Evolutionary conservation across 1,284 basidiomycete genomes (phyloP).

Genomic region (Sporisorium graminicola): DNA sequence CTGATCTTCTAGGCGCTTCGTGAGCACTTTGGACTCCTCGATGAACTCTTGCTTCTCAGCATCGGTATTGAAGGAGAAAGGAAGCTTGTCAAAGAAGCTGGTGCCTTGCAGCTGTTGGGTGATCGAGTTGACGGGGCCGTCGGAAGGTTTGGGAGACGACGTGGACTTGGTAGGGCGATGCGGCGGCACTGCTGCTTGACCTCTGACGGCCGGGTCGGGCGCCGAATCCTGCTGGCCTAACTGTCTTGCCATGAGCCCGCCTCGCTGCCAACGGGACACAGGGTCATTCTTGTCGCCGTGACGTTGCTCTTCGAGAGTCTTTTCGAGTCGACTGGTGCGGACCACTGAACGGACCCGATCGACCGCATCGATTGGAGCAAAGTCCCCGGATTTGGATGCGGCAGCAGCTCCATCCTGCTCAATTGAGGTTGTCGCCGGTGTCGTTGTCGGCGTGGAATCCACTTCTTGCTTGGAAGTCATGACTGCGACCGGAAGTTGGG

Average conservation of each 20-base stretch:
- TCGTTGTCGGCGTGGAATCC: background rate
- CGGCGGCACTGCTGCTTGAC: slow-evolving; percentile 16
- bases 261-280: slow-evolving; percentile 36
- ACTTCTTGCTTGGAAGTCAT: slow-evolving; percentile 1
- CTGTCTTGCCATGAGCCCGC: slow-evolving; percentile 34
- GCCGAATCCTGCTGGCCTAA: slow-evolving; percentile 34
- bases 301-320: slow-evolving; percentile 41
- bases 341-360: slow-evolving; percentile 38
- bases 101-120: slow-evolving; percentile 28
- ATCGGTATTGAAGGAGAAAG: slow-evolving; percentile 41
- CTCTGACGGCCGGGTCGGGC: slow-evolving; percentile 34
- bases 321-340: slow-evolving; percentile 21
- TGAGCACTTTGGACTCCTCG: slow-evolving; percentile 34
- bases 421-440: background rate
- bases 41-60: slow-evolving; percentile 37
- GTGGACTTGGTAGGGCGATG: slow-evolving; percentile 3
- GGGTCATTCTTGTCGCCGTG: slow-evolving; percentile 42
- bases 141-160: background rate
- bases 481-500: background rate
- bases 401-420: too few species aligned
- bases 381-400: slow-evolving; percentile 6
- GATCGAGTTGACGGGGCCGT: slow-evolving; percentile 28
- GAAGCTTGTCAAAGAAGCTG: slow-evolving; percentile 47
- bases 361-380: slow-evolving; percentile 34
- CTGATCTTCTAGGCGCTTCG: slow-evolving; percentile 50